Percentiles rank a stretch among this genome's conserved stretches.
Conservation (phyloP, 1,139 yeast genomes). For the Diutina scorzettiae region DNA sequence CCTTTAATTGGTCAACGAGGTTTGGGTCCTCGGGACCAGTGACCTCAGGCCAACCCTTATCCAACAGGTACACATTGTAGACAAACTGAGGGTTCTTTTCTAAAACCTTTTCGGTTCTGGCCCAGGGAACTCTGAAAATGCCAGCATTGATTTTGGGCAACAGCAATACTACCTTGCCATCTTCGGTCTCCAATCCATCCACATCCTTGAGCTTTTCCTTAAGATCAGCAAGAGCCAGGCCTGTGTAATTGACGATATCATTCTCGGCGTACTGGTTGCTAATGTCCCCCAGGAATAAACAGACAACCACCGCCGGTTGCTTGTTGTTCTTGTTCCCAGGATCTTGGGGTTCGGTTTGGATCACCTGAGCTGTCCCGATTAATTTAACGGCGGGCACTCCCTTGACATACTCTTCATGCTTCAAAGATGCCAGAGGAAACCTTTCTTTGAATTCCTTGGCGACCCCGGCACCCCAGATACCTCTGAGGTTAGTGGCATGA, state of each 20-base stretch:
- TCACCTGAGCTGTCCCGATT: slow-evolving; percentile 43
- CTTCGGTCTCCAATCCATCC: slow-evolving; percentile 6
- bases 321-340: slow-evolving; percentile 17
- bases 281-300: slow-evolving; percentile 56
- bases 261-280: slow-evolving; percentile 13
- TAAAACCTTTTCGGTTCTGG: slow-evolving; percentile 43
- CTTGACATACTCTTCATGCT: slow-evolving; percentile 38
- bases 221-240: slow-evolving; percentile 35
- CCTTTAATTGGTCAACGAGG: background rate
- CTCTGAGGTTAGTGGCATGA: slow-evolving; percentile 73
- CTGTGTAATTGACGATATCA: slow-evolving; percentile 38
- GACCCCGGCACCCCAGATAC: slow-evolving; percentile 81
- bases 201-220: slow-evolving; percentile 7
- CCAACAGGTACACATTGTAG: slow-evolving; percentile 31
- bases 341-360: slow-evolving; percentile 21
- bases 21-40: background rate
- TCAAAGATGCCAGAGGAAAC: slow-evolving; percentile 39
- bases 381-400: slow-evolving; percentile 19
- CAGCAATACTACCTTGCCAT: slow-evolving; percentile 21
- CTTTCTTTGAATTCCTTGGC: slow-evolving; percentile 39
- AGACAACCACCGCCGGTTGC: slow-evolving; percentile 33
- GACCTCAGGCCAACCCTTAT: slow-evolving; percentile 2
- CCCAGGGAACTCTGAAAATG: slow-evolving; percentile 72
- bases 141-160: slow-evolving; percentile 82
- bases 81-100: slow-evolving; percentile 13